A percentile compares a stretch with the other conserved stretches of the same genome.
phyloP scores from a whole-genome alignment of 495 filamentous ascomycete species.

The Penicillium psychrofluorescens region DNA sequence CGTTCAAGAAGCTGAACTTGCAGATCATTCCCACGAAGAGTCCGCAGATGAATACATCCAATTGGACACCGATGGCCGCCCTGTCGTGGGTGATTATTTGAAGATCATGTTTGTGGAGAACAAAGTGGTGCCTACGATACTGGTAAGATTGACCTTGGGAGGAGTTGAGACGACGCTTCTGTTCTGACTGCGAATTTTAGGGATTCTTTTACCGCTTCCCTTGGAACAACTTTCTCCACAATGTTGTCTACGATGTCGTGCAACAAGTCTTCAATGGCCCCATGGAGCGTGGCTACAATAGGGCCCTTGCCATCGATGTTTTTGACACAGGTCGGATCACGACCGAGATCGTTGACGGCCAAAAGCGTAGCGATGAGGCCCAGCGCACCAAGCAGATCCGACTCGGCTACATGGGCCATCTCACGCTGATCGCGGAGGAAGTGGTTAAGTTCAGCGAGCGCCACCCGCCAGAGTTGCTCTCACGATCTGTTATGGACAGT shows the following conservation, averaged over 20 bases:
- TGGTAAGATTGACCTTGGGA: slow-evolving; percentile 48
- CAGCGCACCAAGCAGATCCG: slow-evolving; percentile 78
- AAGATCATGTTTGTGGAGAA: slow-evolving; percentile 97
- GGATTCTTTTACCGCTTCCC: slow-evolving; percentile 98
- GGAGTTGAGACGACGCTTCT: neutral
- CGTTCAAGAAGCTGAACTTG: slow-evolving; percentile 3
- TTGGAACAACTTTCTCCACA: slow-evolving; percentile 99
- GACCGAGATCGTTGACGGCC: slow-evolving; percentile 83
- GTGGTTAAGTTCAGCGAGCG: slow-evolving; percentile 98
- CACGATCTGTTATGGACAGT: slow-evolving; percentile 75
- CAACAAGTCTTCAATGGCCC: slow-evolving; percentile 99
- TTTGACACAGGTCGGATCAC: slow-evolving; percentile 87
- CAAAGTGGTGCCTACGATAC: slow-evolving; percentile 87
- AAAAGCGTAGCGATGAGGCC: slow-evolving; percentile 75
- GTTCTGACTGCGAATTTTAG: slow-evolving; percentile 28
- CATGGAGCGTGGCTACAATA: slow-evolving; percentile 94
- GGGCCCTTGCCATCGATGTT: slow-evolving; percentile 84
- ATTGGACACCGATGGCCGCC: slow-evolving; percentile 59
- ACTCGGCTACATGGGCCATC: slow-evolving; percentile 96
- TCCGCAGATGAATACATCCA: slow-evolving; percentile 40
- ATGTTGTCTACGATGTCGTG: slow-evolving; percentile 98
- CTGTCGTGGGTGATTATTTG: slow-evolving; percentile 93
- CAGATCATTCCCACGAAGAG: slow-evolving; percentile 14
- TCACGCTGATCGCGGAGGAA: slow-evolving; percentile 96
- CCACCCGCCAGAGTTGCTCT: slow-evolving; percentile 80